Base-by-base conservation (phyloP, 225 moss, liverwort and hornwort species). In the Antitrichia curtipendula region DNA sequence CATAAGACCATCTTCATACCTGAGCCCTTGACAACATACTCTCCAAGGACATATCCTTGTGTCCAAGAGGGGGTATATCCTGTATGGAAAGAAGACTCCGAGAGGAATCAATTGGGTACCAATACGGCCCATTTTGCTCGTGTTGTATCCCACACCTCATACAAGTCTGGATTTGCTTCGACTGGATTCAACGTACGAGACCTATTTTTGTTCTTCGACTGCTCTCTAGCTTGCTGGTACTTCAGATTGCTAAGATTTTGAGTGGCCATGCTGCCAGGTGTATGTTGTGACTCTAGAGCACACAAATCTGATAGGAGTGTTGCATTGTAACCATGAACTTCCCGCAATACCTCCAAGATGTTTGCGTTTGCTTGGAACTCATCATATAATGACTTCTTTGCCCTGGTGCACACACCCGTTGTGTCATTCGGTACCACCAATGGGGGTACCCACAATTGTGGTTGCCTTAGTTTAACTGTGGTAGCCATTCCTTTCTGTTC, bases 251-350 rank as follows among this genome's bases (percentile, higher is more conserved):
- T 66, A 1, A 66, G n/a, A 22, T n/a, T 66, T 66, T 6, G 6
- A 66, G 21, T 21, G 11, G 66, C 66, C 12, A 21, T n/a, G n/a
- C 6, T n/a, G 3, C n/a, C 12, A 21, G 0, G 20, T 1, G 12
- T 20, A 21, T 21, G n/a, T 1, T 66, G 6, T 20, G 22, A 66
- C 22, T 66, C 2, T n/a, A 20, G n/a, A 66, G 66, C 12, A 21
- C 66, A n/a, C 34, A 36, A 36, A 34, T 6, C 1, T n/a, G 20
- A 22, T 21, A 66, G 6, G 7, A 66, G 12, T 11, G 22, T 12
- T 1, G 10, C 12, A 1, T 21, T 4, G 3, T 66, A 12, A n/a
- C n/a, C 1, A 0, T 3, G 10, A 22, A 66, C 3, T 66, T 66
- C 21, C 0, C 5, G 4, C 4, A 66, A 3, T 22, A n/a, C n/a